A percentile compares a stretch with the other conserved stretches of the same genome.
Conservation (phyloP, 495 filamentous ascomycete species). For the Aspergillus carlsbadensis region DNA sequence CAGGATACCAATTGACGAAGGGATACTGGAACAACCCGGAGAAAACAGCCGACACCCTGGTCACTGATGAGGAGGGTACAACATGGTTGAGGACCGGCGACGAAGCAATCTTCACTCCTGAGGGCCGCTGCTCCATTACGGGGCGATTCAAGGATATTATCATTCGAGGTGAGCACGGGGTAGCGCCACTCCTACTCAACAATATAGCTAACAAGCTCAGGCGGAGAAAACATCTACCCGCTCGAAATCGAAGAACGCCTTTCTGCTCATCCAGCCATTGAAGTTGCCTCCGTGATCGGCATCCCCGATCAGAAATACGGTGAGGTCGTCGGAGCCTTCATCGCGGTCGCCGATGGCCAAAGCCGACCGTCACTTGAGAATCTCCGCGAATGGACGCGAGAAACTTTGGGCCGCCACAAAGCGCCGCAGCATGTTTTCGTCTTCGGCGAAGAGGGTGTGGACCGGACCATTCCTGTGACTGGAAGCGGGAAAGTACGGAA, state of each 20-base stretch:
- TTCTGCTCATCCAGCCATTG: constrained; percentile 52
- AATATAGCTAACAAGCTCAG: constrained; percentile 14
- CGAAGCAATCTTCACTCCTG: constrained; percentile 63
- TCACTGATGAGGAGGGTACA: constrained; percentile 55
- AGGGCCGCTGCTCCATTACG: constrained; percentile 65
- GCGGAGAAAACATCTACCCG: constrained; percentile 80
- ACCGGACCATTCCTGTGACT: constrained; percentile 57
- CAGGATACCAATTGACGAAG: constrained; percentile 65
- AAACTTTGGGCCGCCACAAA: constrained; percentile 65
- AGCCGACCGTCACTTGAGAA: constrained; percentile 45
- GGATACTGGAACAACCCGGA: constrained; percentile 72
- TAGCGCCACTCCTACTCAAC: neutral
- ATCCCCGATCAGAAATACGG: constrained; percentile 62
- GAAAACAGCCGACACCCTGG: constrained; percentile 63
- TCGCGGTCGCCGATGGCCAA: constrained; percentile 32
- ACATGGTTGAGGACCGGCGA: constrained; percentile 70
- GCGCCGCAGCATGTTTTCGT: constrained; percentile 65
- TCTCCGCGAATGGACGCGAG: constrained; percentile 57
- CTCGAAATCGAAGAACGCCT: constrained; percentile 72
- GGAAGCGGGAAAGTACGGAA: constrained; percentile 73
- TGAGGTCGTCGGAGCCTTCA: constrained; percentile 66
- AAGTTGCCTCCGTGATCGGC: constrained; percentile 60
- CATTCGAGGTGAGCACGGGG: constrained; percentile 57
- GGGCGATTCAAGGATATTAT: constrained; percentile 84
- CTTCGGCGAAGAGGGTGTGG: constrained; percentile 60